Percentiles rank a stretch among this genome's conserved stretches.
phyloP scores from a whole-genome alignment of 2,329 filamentous ascomycete genomes.

The Pseudohalonectria lignicola region DNA sequence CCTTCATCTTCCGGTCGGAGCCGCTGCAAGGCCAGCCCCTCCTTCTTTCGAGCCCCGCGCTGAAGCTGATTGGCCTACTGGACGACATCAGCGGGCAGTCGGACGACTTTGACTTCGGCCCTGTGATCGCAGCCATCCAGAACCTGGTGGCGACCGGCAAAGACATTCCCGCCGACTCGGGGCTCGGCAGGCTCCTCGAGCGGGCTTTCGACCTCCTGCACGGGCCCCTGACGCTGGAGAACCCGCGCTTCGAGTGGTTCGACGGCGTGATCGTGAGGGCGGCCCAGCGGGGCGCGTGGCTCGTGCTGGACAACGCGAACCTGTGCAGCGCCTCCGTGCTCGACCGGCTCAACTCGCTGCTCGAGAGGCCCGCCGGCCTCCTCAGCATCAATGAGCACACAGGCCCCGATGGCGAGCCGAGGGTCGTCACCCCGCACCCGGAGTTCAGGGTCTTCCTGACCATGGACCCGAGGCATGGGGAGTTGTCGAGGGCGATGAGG shows the following conservation, averaged over 20 bases:
- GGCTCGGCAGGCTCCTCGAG: constrained; percentile 34
- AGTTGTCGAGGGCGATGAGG: constrained; percentile 91
- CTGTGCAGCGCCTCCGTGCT: constrained; percentile 91
- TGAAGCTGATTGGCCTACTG: neutral
- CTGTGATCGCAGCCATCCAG: constrained; percentile 20
- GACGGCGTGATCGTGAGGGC: constrained; percentile 88
- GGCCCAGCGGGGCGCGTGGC: constrained; percentile 76
- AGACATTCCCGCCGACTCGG: constrained; percentile 29
- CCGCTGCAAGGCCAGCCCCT: neutral
- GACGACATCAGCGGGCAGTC: constrained; percentile 15
- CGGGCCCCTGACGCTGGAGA: constrained; percentile 46
- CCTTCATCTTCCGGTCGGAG: neutral
- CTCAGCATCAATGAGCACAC: constrained; percentile 92
- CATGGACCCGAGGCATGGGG: constrained; percentile 82
- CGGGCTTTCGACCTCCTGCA: constrained; percentile 39
- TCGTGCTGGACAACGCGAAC: constrained; percentile 95
- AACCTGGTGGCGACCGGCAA: constrained; percentile 19
- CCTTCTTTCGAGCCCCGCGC: neutral
- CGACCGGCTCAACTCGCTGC: constrained; percentile 84
- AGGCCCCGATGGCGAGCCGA: constrained; percentile 67
- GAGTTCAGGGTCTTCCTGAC: constrained; percentile 91
- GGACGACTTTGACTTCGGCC: constrained; percentile 24
- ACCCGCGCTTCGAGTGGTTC: constrained; percentile 88
- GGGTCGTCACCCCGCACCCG: constrained; percentile 69
- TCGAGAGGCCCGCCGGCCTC: constrained; percentile 72